These are phyloP conservation scores for Cercophora sp. DNA, from an alignment of 495 filamentous ascomycete species.

Conservation along the genomic window DNA sequence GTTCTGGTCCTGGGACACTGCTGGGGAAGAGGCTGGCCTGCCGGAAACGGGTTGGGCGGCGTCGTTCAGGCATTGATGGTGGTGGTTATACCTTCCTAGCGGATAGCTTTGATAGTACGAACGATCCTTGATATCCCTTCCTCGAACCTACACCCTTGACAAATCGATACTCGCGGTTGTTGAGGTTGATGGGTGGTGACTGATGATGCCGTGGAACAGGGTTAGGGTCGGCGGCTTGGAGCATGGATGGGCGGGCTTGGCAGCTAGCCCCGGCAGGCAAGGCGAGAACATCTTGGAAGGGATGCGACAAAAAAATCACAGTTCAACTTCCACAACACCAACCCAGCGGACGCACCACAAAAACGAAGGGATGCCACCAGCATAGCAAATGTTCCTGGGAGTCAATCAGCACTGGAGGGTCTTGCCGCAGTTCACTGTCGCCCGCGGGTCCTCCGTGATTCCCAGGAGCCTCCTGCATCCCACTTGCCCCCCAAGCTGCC, in stretches of 20 bases:
- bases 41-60: neutral
- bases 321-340: neutral
- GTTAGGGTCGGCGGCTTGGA: neutral
- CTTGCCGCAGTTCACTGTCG: slow-evolving; percentile 18
- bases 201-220: neutral
- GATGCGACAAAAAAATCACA: neutral
- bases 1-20: neutral
- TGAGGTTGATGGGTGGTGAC: neutral
- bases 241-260: neutral
- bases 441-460: slow-evolving; percentile 31
- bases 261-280: neutral
- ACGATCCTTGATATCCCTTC: neutral
- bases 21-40: neutral
- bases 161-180: neutral
- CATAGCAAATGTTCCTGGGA: slow-evolving; percentile 45
- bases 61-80: neutral
- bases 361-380: slow-evolving; percentile 23
- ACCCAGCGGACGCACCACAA: neutral
- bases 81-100: neutral
- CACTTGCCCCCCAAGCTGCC: neutral
- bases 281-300: neutral
- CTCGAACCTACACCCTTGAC: neutral
- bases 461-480: slow-evolving; percentile 25
- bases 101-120: neutral
- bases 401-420: slow-evolving; percentile 35